These are phyloP conservation scores for Primulina eburnea DNA, from an alignment of 257 asterid genomes.

Conservation along the genomic window DNA sequence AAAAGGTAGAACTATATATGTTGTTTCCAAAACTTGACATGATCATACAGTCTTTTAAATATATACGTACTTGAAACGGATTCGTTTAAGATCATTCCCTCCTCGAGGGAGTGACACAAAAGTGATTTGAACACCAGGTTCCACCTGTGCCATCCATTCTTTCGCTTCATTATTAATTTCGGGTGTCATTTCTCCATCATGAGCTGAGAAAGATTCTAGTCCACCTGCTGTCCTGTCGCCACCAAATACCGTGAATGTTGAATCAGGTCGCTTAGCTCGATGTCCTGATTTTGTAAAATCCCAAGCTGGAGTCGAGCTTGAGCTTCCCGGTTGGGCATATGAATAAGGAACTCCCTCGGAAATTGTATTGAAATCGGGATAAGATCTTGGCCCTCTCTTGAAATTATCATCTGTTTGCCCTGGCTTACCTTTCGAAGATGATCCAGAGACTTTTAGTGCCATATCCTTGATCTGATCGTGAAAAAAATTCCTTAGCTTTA, in stretches of 20 bases:
- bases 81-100: slow-evolving; percentile 20
- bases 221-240: slow-evolving; percentile 36
- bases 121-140: slow-evolving; percentile 19
- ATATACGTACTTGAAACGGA: slow-evolving; percentile 17
- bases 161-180: slow-evolving; percentile 59
- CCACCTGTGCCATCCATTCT: slow-evolving; percentile 64
- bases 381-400: slow-evolving; percentile 55
- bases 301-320: slow-evolving; percentile 85
- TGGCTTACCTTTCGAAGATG: slow-evolving; percentile 54
- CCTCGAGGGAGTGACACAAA: slow-evolving; percentile 18
- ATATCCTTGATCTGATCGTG: slow-evolving; percentile 14
- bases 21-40: neutral
- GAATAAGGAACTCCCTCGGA: slow-evolving; percentile 68
- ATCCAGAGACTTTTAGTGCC: slow-evolving; percentile 9
- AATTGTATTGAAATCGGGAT: slow-evolving; percentile 61
- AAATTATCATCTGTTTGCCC: slow-evolving; percentile 40
- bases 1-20: no score
- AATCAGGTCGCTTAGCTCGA: slow-evolving; percentile 35
- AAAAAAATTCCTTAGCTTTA: neutral
- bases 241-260: slow-evolving; percentile 36
- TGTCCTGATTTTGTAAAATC: slow-evolving; percentile 51
- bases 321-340: slow-evolving; percentile 57
- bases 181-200: slow-evolving; percentile 44
- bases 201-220: slow-evolving; percentile 40
- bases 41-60: neutral